Base-by-base conservation (phyloP, 148 eudicot genomes). In the Cornus kousa region DNA sequence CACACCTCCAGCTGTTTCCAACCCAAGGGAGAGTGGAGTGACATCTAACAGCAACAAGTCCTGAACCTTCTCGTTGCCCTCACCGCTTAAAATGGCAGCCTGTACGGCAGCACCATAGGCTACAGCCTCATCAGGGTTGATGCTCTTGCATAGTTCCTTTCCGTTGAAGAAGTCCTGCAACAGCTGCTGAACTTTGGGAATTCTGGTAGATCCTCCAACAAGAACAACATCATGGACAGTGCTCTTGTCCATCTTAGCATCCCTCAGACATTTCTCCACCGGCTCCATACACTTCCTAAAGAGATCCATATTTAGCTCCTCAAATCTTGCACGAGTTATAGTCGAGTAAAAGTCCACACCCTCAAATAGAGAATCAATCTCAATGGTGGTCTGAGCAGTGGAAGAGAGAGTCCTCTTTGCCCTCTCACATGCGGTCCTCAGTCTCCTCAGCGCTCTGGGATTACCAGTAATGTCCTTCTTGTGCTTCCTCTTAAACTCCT, bases 231-330 rank as follows among this genome's bases (percentile, higher is more conserved):
- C 66, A 60, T 60, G 66, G 7, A 60, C 5, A 60, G 22, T n/a
- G 23, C 66, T 60, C 24, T 60, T 60, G 66, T 60, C 66, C n/a
- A 60, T 60, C 17, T 60, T 60, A 17, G 23, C 66, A n/a, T 60
- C 66, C 66, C n/a, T 60, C 66, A 71, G 55, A 39, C 78, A 75
- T 13, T 75, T 37, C 71, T 75, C 70, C 19, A 75, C 78, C 0
- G 78, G 78, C 55, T 75, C 70, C 78, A 75, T 65, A 66, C 78
- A 75, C 78, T 75, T 64, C 31, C 69, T 75, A 32, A 75, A 75
- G 9, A 75, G 53, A 62, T 75, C 77, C 77, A 75, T 75, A 33
- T 75, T 75, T 57, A 64, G 32, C 78, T 75, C 78, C 70, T 75
- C 78, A 43, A 75, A 75, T 40, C 70, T 75, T 8, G 77, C 77